These are phyloP conservation scores for Aspergillus caelatus DNA, from an alignment of 2,329 filamentous ascomycete genomes.

Conservation along the genomic window DNA sequence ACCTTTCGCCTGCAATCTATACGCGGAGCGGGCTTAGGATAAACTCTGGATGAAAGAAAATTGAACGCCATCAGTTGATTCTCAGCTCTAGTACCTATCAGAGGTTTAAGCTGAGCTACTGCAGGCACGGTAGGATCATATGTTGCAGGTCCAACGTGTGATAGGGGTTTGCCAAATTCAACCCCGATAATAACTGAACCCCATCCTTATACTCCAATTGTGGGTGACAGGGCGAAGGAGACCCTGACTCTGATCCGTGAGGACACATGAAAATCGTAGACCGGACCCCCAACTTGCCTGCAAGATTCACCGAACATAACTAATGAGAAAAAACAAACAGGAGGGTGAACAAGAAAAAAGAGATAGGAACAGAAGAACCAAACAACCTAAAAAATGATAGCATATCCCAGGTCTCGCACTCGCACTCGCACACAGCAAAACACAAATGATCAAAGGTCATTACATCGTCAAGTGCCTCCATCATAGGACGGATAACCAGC, in stretches of 20 bases:
- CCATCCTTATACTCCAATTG: not conserved
- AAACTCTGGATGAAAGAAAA: not conserved
- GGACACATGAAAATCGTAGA: not conserved
- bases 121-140: not conserved
- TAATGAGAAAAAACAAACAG: not conserved
- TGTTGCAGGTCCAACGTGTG: not conserved
- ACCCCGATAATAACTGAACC: not conserved
- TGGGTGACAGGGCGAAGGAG: not conserved
- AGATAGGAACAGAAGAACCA: conserved; percentile 7
- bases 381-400: conserved; percentile 1
- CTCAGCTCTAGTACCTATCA: not conserved
- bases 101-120: not conserved
- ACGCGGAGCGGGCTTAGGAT: not conserved
- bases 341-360: not conserved
- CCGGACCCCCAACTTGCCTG: not conserved
- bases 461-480: conserved; percentile 33
- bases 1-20: not conserved
- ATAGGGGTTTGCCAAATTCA: not conserved
- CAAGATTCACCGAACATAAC: not conserved
- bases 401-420: not conserved
- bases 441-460: conserved; percentile 24
- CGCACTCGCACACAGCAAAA: not conserved
- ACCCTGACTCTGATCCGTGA: not conserved
- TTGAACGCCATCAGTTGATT: not conserved
- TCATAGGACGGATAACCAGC: conserved; percentile 12